Evolutionary conservation across 2,329 filamentous ascomycete genomes (phyloP), one percentile per base, ranked within the genome.

Genomic region (Penicillium sp.): DNA sequence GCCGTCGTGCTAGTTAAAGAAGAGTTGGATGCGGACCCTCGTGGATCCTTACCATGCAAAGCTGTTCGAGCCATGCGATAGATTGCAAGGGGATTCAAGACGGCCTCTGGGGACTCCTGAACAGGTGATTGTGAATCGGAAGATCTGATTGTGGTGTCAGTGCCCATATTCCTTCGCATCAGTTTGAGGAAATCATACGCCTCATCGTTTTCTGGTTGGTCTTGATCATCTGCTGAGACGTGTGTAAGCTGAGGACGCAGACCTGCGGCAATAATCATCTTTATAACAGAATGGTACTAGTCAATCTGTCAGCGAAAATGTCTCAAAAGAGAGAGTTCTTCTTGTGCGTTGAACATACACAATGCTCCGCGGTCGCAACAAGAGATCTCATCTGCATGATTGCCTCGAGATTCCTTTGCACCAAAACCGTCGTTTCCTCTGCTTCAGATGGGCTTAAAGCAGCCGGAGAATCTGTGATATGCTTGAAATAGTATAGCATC

Each of bases 401-500:
- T 22, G 44, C 52, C 29, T 55, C 49, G 14, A 57, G 31, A 16
- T 60, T 60, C 8, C 22, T 51, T 22, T 58, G 47, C 21, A 50
- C 48, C 41, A 60, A 46, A 34, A 48, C 24, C 36, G 44, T 45
- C 21, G 54, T 58, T 31, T 54, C 55, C 9, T 57, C 50, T 18
- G 54, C 50, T 31, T 60, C 55, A 21, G 48, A 72, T 14, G 75
- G 62, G 6, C 76, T 39, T 5, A 60, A 11, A n/a, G 27, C 10
- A 11, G 27, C 11, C 8, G 47, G n/a, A 2, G 45, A 45, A 3
- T 45, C 22, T 24, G 45, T 24, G 2, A 52, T 56, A 5, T 74
- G 68, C 6, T 73, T 76, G 13, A 77, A 71, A 53, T 77, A 79
- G 62, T 79, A 78, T 3, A 79, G 57, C 73, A 79, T 77, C n/a